Conservation (phyloP, 352 stramenopile genomes). For the Peronospora tabacina region DNA sequence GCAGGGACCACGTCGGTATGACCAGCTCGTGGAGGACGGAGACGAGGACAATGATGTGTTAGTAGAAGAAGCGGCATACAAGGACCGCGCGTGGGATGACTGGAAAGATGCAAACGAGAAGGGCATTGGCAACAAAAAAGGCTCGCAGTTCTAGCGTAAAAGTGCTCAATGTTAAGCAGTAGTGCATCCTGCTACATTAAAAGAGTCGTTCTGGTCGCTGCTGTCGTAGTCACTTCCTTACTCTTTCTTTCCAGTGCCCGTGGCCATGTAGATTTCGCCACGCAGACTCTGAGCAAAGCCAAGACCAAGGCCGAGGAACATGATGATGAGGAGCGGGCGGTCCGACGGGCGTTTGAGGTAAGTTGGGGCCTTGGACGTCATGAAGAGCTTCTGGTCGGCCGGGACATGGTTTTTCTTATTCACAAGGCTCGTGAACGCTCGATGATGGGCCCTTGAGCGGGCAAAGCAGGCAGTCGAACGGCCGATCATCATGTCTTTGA, state of each 20-base stretch:
- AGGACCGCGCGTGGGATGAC: conserved; percentile 95
- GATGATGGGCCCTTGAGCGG: conserved; percentile 28
- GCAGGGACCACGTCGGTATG: conserved; percentile 76
- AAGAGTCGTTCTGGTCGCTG: neutral
- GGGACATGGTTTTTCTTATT: conserved; percentile 60
- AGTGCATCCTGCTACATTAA: neutral
- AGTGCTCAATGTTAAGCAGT: neutral
- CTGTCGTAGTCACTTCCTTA: conserved; percentile 20
- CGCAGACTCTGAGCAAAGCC: conserved; percentile 53
- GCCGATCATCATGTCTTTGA: conserved; percentile 45
- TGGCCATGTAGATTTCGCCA: conserved; percentile 68
- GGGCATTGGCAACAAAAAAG: conserved; percentile 93
- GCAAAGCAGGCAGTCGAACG: conserved; percentile 38
- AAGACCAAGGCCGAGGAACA: conserved; percentile 39
- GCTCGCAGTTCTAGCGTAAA: conserved; percentile 84
- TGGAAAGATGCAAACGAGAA: conserved; percentile 94
- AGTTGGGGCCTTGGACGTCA: conserved; percentile 9
- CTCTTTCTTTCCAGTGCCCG: conserved; percentile 59
- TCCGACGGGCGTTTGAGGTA: conserved; percentile 47
- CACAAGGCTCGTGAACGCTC: conserved; percentile 50
- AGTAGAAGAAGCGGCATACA: conserved; percentile 89
- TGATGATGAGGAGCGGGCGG: conserved; percentile 29
- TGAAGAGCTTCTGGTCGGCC: conserved; percentile 64
- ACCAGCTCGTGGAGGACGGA: conserved; percentile 91
- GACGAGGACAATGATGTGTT: conserved; percentile 91